Evolutionary conservation across 2,329 filamentous ascomycete species (phyloP).

Genomic region (Penicillium palitans): DNA sequence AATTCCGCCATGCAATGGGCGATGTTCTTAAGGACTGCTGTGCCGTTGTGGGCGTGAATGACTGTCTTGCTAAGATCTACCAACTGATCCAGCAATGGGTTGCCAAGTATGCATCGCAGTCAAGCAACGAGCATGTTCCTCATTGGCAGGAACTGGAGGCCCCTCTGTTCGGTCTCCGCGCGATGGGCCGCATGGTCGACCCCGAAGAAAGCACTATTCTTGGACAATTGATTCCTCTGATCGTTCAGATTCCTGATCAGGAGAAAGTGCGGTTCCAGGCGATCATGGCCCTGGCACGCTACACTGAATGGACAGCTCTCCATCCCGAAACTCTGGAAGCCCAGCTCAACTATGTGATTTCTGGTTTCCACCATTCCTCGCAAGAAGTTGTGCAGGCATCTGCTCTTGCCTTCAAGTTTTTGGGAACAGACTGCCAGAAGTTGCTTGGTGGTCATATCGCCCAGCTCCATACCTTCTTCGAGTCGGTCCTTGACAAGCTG

Average conservation of each 20-base stretch:
- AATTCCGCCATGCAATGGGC: slow-evolving; percentile 95
- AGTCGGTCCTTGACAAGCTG: slow-evolving; percentile 81
- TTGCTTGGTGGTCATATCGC: slow-evolving; percentile 79
- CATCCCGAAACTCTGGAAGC: slow-evolving; percentile 90
- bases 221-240: slow-evolving; percentile 85
- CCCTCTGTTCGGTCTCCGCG: slow-evolving; percentile 89
- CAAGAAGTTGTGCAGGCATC: slow-evolving; percentile 89
- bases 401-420: slow-evolving; percentile 92
- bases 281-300: slow-evolving; percentile 94
- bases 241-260: slow-evolving; percentile 91
- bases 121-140: slow-evolving; percentile 72
- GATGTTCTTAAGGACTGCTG: slow-evolving; percentile 97
- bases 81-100: slow-evolving; percentile 86
- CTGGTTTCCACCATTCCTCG: slow-evolving; percentile 83
- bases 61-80: slow-evolving; percentile 87
- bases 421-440: slow-evolving; percentile 91
- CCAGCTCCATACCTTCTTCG: slow-evolving; percentile 89
- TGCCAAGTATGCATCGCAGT: slow-evolving; percentile 73
- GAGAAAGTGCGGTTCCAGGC: slow-evolving; percentile 98
- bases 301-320: slow-evolving; percentile 95
- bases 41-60: slow-evolving; percentile 89
- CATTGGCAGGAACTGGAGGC: slow-evolving; percentile 97
- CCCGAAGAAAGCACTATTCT: slow-evolving; percentile 83
- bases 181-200: slow-evolving; percentile 95
- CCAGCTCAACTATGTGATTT: slow-evolving; percentile 94